Base-by-base conservation (phyloP, 2,329 filamentous ascomycete species). In the Colletotrichum cordylinicola region DNA sequence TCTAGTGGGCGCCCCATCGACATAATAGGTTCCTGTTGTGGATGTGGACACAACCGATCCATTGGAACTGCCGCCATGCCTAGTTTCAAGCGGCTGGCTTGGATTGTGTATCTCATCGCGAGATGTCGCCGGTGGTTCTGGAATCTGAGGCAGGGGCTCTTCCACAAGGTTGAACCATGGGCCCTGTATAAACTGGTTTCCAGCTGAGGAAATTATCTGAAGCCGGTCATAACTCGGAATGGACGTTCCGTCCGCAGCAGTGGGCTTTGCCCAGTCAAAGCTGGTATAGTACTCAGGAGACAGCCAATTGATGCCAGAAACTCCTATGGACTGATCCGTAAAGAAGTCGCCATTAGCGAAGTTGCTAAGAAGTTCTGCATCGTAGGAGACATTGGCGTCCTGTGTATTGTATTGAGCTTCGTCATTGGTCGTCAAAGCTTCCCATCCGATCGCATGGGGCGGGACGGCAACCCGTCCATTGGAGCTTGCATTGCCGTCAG, bases 231-330 rank as follows among this genome's bases (percentile, higher is more conserved):
- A 21, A 48, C 18, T 56, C 21, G 21, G 52, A 29, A 56, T 29
- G 21, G 21, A 9, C 13, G 52, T 29, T 56, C 52, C 52, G 16
- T 56, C 27, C 18, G 16, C 21, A 37, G 60, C 21, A 16, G 33
- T 35, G 37, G 35, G 37, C 4, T 35, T 33, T 65, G 12, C 60
- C 37, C 55, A 69, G 33, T 73, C 71, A 29, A 39, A 24, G 16
- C 55, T 48, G 24, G 37, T 56, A 8, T 72, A 71, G 27, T 72
- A 61, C 31, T 72, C 43, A 15, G 74, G 74, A 43, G 74, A 76
- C 8, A 76, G 55, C 74, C 74, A 76, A 35, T 76, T 76, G 31
- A 76, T 60, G 6, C 37, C 37, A 10, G 74, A 76, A 56, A 75
- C 13, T 6, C 68, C 73, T 18, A 52, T 18, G 8, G 31, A 33